Percentiles rank a stretch among this genome's conserved stretches.
Conservation (phyloP, 495 filamentous ascomycete species). For the Aspergillus sparsus region DNA sequence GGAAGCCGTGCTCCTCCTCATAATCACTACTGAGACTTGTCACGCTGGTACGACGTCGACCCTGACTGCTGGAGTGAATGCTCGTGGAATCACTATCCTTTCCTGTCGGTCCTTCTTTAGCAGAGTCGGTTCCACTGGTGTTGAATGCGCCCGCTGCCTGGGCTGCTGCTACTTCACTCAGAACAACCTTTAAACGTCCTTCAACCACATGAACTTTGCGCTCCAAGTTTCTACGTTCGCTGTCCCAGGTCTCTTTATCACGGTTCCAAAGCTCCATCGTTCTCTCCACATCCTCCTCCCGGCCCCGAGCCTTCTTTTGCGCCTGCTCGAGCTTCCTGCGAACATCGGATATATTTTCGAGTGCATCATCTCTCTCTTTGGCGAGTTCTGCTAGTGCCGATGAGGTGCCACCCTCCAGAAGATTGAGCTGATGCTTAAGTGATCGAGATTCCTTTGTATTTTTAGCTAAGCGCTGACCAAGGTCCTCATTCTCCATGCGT, state of each 20-base stretch:
- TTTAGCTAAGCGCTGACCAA: slow-evolving; percentile 60
- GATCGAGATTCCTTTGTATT: slow-evolving; percentile 74
- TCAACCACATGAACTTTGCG: slow-evolving; percentile 84
- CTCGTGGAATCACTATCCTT: slow-evolving; percentile 73
- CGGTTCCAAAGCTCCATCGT: slow-evolving; percentile 74
- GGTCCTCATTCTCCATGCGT: slow-evolving; percentile 69
- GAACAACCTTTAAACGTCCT: slow-evolving; percentile 74
- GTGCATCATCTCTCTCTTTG: slow-evolving; percentile 82
- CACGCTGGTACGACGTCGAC: slow-evolving; percentile 53
- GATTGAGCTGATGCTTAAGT: slow-evolving; percentile 78
- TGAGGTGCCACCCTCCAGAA: slow-evolving; percentile 83
- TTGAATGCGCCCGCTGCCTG: slow-evolving; percentile 54
- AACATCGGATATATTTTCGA: slow-evolving; percentile 70
- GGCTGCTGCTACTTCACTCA: slow-evolving; percentile 79
- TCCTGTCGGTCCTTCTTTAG: slow-evolving; percentile 40
- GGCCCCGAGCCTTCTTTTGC: slow-evolving; percentile 73
- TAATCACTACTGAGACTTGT: slow-evolving; percentile 65
- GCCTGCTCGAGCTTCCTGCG: slow-evolving; percentile 75
- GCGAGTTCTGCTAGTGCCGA: slow-evolving; percentile 80
- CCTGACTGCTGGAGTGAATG: slow-evolving; percentile 71
- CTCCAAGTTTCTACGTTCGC: slow-evolving; percentile 77
- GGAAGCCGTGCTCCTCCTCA: slow-evolving; percentile 49
- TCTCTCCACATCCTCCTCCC: slow-evolving; percentile 81
- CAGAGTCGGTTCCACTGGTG: slow-evolving; percentile 23
- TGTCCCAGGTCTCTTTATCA: slow-evolving; percentile 81